Percentiles rank a stretch among this genome's conserved stretches.
phyloP scores from a whole-genome alignment of 805 yeast genomes.

The Ogataea henricii region DNA sequence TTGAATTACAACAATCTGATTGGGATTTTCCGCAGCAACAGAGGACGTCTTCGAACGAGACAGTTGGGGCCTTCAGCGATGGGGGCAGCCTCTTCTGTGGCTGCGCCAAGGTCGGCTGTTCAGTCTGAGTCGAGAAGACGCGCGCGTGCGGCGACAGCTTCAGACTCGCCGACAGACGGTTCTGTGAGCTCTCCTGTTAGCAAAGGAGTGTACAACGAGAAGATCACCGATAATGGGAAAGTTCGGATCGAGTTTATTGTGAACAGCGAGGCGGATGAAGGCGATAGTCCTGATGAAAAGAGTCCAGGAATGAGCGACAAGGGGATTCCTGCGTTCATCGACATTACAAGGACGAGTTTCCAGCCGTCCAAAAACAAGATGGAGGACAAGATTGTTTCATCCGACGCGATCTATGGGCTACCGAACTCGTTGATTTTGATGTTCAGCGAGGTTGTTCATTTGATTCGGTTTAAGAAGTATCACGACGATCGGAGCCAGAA shows the following conservation, averaged over 20 bases:
- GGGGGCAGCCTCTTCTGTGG: too few relatives aligned
- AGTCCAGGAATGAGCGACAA: conserved; percentile 7
- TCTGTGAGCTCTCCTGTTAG: conserved; percentile 3
- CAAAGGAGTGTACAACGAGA: conserved; percentile 43
- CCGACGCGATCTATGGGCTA: conserved; percentile 81
- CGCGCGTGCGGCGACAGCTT: not conserved
- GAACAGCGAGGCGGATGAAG: conserved; percentile 31
- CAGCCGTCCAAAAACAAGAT: conserved; percentile 43
- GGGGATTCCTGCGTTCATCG: conserved; percentile 44
- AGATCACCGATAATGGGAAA: conserved; percentile 47
- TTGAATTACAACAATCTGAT: conserved; percentile 25
- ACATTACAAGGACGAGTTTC: conserved; percentile 43
- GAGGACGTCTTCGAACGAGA: conserved; percentile 14
- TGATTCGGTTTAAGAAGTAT: conserved; percentile 63
- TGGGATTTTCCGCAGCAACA: conserved; percentile 29
- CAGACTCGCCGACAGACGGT: not conserved
- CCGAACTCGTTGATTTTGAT: conserved; percentile 77
- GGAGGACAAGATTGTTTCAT: conserved; percentile 61
- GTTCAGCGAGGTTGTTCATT: conserved; percentile 70
- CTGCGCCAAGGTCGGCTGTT: too few relatives aligned
- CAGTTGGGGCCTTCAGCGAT: not conserved
- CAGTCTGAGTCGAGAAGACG: not conserved
- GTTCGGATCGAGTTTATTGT: conserved; percentile 48
- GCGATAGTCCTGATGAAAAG: conserved; percentile 4
- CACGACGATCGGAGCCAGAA: conserved; percentile 39